Base-by-base conservation (phyloP, 805 yeast species). In the Candida dajiaensis region DNA sequence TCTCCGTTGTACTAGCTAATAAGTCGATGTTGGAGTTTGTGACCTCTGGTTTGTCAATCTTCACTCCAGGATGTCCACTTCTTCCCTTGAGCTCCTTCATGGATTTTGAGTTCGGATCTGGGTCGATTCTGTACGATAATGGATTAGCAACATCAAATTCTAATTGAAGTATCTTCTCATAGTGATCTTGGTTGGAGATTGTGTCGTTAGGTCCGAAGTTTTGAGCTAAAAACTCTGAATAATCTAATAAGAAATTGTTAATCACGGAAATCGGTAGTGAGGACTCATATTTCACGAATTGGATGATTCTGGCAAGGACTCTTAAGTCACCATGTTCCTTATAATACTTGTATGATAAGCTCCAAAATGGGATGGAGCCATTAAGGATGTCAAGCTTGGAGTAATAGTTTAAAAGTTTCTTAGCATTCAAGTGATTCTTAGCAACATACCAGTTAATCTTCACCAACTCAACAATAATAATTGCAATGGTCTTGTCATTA, bases 301-400 rank as follows among this genome's bases (percentile, higher is more conserved):
- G 59, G 12, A 80, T 64, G 15, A 82, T 66, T 38, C 64, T 69
- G 19, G 69, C 63, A 22, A 82, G 51, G 49, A 77, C 76, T 22
- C 59, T 58, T 26, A 70, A 64, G 49, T 80, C 79, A 18, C 68
- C 63, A 41, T 68, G 68, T 1, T 54, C 44, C 20, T 69, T 71
- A 50, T 82, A 84, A 54, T 75, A 79, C 41, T 77, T 75, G 50
- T 83, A 72, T 49, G 66, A 80, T 36, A 73, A 71, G 11, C 63
- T 57, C 89, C 89, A 84, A 54, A 81, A 85, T 19, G 70, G 55
- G 6, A 63, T 62, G 1, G 80, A 74, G 6, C 65, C 56, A 39
- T 63, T 63, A 13, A 81, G 56, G 11, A 7, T 9, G 7, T 55
- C 53, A 20, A 51, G 43, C 20, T 55, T 62, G 18, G 63, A 48